Conservation (phyloP, 2,329 filamentous ascomycete species). For the Cercospora beticola region DNA sequence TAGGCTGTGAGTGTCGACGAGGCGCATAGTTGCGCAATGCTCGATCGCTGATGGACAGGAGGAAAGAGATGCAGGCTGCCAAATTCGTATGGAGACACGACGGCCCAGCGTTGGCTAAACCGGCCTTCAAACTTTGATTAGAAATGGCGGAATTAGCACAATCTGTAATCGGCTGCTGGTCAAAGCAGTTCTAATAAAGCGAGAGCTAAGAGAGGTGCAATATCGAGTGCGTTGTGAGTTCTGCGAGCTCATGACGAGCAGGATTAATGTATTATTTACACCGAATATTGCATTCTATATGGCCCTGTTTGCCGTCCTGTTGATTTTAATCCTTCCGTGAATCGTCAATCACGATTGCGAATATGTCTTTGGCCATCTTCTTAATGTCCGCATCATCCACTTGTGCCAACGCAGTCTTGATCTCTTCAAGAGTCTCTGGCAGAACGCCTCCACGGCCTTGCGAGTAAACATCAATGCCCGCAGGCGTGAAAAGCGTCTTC, state of each 20-base stretch:
- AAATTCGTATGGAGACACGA: neutral
- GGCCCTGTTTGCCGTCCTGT: neutral
- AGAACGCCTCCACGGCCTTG: constrained; percentile 61
- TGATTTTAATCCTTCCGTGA: constrained; percentile 23
- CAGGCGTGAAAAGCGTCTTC: constrained; percentile 78
- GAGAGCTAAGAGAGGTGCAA: too few relatives aligned
- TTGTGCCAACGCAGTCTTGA: constrained; percentile 56
- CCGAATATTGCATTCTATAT: neutral
- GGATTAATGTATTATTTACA: neutral
- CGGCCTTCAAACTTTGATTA: neutral
- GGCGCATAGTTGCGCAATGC: neutral
- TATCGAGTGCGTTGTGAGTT: neutral
- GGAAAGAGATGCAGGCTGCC: neutral
- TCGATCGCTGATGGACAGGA: neutral
- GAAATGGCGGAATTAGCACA: too few relatives aligned
- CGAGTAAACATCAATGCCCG: constrained; percentile 77
- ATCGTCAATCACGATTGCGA: constrained; percentile 45
- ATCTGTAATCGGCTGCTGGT: too few relatives aligned
- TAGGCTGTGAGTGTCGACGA: constrained; percentile 3
- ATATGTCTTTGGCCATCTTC: constrained; percentile 53
- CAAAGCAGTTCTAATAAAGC: too few relatives aligned
- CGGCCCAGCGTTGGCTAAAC: neutral
- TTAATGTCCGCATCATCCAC: constrained; percentile 55
- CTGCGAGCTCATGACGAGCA: neutral
- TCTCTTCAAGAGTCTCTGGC: constrained; percentile 55